Percentiles rank a stretch among this genome's conserved stretches.
Conservation (phyloP, 805 yeast species). For the Torulaspora indica region DNA sequence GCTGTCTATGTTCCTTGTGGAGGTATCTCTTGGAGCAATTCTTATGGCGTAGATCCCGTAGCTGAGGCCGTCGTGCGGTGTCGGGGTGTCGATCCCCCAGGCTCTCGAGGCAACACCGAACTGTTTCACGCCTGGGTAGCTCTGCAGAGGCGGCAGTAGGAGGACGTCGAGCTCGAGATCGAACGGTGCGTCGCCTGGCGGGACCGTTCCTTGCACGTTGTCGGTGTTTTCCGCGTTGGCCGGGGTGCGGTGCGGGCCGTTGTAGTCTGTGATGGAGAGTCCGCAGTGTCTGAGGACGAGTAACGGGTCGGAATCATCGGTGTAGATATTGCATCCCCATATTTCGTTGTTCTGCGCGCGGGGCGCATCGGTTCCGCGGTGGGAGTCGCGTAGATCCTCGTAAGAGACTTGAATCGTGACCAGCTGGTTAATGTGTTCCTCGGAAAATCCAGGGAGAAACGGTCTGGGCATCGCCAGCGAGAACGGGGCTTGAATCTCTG, state of each 20-base stretch:
- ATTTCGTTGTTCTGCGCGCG: constrained; percentile 49
- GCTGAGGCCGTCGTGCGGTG: constrained; percentile 74
- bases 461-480: constrained; percentile 23
- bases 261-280: constrained; percentile 41
- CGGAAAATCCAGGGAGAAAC: constrained; percentile 24
- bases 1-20: constrained; percentile 18
- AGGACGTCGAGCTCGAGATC: constrained; percentile 36
- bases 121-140: constrained; percentile 60
- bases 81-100: constrained; percentile 46
- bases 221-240: constrained; percentile 38
- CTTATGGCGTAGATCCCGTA: constrained; percentile 49
- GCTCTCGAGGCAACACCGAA: constrained; percentile 69
- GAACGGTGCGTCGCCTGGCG: constrained; percentile 18
- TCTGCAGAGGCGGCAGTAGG: constrained; percentile 65
- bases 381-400: constrained; percentile 29
- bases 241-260: constrained; percentile 36
- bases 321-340: constrained; percentile 92
- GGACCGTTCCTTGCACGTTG: constrained; percentile 31
- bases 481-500: constrained; percentile 2
- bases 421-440: constrained; percentile 22
- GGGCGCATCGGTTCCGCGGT: constrained; percentile 38
- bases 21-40: constrained; percentile 27
- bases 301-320: constrained; percentile 88
- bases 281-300: constrained; percentile 75
- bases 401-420: constrained; percentile 22